These are phyloP conservation scores for Pulveroboletus frians DNA, from an alignment of 768 basidiomycete species.

Conservation along the genomic window DNA sequence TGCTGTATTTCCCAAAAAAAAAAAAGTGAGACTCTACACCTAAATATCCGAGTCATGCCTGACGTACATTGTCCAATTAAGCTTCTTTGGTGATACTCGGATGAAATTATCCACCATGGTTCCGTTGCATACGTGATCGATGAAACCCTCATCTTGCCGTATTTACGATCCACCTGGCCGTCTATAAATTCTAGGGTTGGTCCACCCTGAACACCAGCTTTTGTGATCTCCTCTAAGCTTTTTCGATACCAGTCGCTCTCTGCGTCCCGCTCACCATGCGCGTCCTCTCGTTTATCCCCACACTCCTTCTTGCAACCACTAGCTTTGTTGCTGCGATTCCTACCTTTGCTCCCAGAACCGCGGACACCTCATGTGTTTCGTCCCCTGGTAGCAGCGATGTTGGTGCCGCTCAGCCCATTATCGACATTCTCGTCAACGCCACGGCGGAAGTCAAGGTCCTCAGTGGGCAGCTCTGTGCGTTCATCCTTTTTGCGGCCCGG, in stretches of 20 bases:
- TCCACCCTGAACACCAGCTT: background rate
- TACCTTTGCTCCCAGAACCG: background rate
- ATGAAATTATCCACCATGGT: background rate
- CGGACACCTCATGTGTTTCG: background rate
- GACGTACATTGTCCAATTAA: background rate
- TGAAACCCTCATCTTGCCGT: background rate
- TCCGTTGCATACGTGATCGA: no score
- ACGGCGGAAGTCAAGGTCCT: background rate
- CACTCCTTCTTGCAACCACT: slow-evolving; percentile 12
- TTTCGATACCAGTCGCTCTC: slow-evolving; percentile 9
- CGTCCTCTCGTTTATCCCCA: slow-evolving; percentile 23
- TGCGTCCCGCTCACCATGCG: slow-evolving; percentile 18
- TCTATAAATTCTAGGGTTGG: slow-evolving; percentile 1
- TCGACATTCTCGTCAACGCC: background rate
- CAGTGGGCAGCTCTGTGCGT: slow-evolving; percentile 1
- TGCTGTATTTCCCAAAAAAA: background rate
- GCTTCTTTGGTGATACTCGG: background rate
- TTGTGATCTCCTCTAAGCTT: background rate
- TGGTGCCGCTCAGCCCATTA: slow-evolving; percentile 1
- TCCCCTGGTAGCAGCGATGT: background rate
- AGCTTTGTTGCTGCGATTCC: slow-evolving; percentile 19
- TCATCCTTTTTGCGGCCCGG: rapidly evolving
- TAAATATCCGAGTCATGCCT: background rate
- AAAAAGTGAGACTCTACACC: background rate
- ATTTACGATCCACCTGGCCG: background rate